These are phyloP conservation scores for Triglochin maritima DNA, from an alignment of 106 monocot species.

Conservation along the genomic window DNA sequence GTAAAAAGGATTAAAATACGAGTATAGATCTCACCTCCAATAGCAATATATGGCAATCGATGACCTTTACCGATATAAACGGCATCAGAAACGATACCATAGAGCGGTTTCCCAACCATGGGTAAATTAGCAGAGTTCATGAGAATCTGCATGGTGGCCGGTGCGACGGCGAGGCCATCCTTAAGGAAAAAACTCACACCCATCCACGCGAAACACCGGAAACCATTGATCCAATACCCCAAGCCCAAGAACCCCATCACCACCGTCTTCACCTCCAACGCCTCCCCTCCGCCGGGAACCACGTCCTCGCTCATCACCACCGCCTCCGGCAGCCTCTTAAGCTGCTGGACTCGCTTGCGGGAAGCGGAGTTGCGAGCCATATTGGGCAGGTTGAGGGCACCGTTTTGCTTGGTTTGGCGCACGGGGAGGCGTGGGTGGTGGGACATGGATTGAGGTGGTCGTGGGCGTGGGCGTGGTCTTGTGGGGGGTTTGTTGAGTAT, in stretches of 20 bases:
- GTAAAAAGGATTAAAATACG: no score
- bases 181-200: slow-evolving; percentile 60
- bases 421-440: no score
- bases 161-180: slow-evolving; percentile 36
- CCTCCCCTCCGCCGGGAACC: neutral
- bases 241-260: slow-evolving; percentile 30
- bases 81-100: slow-evolving; percentile 64
- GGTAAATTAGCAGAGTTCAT: slow-evolving; percentile 53
- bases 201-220: slow-evolving; percentile 64
- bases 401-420: no score
- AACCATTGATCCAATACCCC: slow-evolving; percentile 64
- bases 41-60: slow-evolving; percentile 69
- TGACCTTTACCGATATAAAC: slow-evolving; percentile 38
- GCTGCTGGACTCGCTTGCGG: no score
- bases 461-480: no score
- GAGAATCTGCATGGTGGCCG: slow-evolving; percentile 56
- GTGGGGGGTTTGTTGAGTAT: no score
- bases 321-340: no score
- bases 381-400: no score
- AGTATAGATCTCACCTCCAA: slow-evolving; percentile 34
- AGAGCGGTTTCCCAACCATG: slow-evolving; percentile 68
- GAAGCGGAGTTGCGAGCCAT: no score
- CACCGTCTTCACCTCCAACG: slow-evolving; percentile 3
- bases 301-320: no score
- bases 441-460: no score